These are phyloP conservation scores for Tympanopsis confertula DNA, from an alignment of 2,329 filamentous ascomycete species.

Conservation along the genomic window DNA sequence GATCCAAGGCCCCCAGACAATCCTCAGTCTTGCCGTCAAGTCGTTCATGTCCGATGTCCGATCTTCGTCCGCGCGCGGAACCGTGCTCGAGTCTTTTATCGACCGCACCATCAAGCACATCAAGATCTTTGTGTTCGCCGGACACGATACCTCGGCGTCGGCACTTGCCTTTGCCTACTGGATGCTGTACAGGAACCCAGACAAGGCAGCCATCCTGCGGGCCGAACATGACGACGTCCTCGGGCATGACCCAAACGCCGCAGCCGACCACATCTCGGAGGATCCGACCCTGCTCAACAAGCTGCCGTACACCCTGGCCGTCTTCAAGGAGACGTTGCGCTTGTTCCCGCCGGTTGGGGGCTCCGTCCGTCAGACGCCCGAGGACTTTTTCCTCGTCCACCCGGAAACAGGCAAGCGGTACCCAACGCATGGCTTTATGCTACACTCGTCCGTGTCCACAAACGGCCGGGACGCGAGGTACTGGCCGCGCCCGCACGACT, in stretches of 20 bases:
- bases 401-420: conserved; percentile 26
- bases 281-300: conserved; percentile 33
- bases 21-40: conserved; percentile 14
- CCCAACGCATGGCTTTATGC: conserved; percentile 22
- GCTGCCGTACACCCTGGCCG: conserved; percentile 36
- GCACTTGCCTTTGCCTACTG: conserved; percentile 3
- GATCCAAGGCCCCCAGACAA: conserved; percentile 12
- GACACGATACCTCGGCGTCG: conserved; percentile 8
- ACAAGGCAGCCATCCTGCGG: neutral
- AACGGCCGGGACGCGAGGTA: conserved; percentile 18
- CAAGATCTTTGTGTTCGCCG: conserved; percentile 6
- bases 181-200: neutral
- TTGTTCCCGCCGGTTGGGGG: conserved; percentile 33
- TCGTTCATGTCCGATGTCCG: conserved; percentile 6
- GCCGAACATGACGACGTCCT: conserved; percentile 34
- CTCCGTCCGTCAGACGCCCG: conserved; percentile 21
- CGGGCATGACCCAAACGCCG: conserved; percentile 22
- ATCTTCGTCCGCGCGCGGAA: neutral
- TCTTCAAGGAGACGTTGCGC: conserved; percentile 39
- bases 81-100: conserved; percentile 1
- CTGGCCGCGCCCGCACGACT: conserved; percentile 23
- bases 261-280: conserved; percentile 22
- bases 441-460: conserved; percentile 9
- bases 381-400: conserved; percentile 24
- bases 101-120: conserved; percentile 4